phyloP scores from a whole-genome alignment of 2,329 filamentous ascomycete species.

The Monilinia vaccinii-corymbosi region DNA sequence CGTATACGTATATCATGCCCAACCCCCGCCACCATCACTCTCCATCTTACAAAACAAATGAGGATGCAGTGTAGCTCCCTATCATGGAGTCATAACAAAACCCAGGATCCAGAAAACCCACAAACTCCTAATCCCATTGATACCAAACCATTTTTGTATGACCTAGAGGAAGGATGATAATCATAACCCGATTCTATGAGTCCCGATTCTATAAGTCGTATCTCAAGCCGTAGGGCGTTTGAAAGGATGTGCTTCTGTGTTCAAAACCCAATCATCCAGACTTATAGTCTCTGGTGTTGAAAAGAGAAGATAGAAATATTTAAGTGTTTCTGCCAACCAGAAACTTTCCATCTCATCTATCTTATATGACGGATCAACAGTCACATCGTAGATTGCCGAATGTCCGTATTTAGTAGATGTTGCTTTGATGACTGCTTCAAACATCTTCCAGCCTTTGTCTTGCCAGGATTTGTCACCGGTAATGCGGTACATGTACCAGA shows the following conservation, averaged over 20 bases:
- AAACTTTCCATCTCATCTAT: constrained; percentile 75
- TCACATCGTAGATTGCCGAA: constrained; percentile 60
- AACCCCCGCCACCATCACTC: neutral
- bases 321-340: constrained; percentile 84
- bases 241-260: constrained; percentile 34
- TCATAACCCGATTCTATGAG: neutral
- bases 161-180: neutral
- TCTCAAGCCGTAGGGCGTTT: constrained; percentile 18
- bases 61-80: neutral
- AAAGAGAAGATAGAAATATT: constrained; percentile 85
- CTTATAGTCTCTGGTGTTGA: constrained; percentile 53
- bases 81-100: neutral
- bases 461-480: constrained; percentile 68
- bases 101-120: neutral
- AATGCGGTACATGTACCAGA: constrained; percentile 87
- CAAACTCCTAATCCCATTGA: neutral
- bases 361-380: constrained; percentile 33
- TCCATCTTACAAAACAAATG: neutral
- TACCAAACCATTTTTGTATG: neutral
- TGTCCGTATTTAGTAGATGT: constrained; percentile 60
- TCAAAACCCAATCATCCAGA: constrained; percentile 57
- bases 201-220: neutral
- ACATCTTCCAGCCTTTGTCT: constrained; percentile 84
- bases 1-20: neutral
- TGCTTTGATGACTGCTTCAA: constrained; percentile 56